phyloP scores from a whole-genome alignment of 169 alveolate species.

The Fabrea salina region DNA sequence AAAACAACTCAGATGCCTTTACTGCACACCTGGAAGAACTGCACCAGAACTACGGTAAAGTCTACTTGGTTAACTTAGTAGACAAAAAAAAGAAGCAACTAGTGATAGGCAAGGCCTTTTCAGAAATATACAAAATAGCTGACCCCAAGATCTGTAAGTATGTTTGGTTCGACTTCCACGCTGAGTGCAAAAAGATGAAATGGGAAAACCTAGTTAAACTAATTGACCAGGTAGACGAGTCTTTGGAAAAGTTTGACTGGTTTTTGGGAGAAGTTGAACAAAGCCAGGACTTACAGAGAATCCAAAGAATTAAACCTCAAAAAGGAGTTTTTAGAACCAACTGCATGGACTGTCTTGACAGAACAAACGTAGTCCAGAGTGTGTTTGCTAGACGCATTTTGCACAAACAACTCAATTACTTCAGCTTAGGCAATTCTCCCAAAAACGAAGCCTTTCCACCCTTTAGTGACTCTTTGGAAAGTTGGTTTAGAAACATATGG shows the following conservation, averaged over 20 bases:
- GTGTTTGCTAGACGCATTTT: conserved; percentile 76
- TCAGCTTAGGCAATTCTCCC: conserved; percentile 33
- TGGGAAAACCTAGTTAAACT: conserved; percentile 79
- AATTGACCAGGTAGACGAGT: conserved; percentile 44
- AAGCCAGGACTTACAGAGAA: conserved; percentile 11
- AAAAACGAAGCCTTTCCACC: conserved; percentile 64
- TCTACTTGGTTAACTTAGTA: conserved; percentile 78
- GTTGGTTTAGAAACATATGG: conserved; percentile 84
- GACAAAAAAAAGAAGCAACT: conserved; percentile 81
- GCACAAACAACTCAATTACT: conserved; percentile 50
- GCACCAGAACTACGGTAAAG: conserved; percentile 51
- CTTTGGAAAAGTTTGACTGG: conserved; percentile 30
- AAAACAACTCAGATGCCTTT: conserved; percentile 44
- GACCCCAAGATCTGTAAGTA: conserved; percentile 46
- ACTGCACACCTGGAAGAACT: conserved; percentile 66
- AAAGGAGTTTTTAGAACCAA: conserved; percentile 78
- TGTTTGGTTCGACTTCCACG: conserved; percentile 92
- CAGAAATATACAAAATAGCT: conserved; percentile 33
- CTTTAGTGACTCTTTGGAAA: conserved; percentile 74
- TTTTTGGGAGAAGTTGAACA: not conserved
- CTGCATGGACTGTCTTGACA: conserved; percentile 97
- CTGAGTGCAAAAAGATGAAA: conserved; percentile 87
- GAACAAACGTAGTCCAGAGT: conserved; percentile 93
- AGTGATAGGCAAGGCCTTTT: conserved; percentile 55
- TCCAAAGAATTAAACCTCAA: conserved; percentile 40